Conservation (phyloP, 1,284 basidiomycete genomes). For the Cutaneotrichosporon mucoides region DNA sequence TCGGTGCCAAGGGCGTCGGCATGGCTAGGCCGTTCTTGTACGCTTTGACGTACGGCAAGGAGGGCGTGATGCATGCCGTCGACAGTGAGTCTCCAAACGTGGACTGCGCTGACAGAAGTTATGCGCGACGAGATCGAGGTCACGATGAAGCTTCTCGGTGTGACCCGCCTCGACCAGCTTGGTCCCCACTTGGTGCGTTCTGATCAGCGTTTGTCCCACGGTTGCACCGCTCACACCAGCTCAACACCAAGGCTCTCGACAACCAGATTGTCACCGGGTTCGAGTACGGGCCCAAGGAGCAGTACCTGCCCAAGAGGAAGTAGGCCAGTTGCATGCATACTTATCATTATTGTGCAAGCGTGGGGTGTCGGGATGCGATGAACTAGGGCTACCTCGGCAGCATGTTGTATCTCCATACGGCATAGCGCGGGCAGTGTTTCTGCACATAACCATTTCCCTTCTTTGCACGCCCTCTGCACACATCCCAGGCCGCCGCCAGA, state of each 20-base stretch:
- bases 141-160: conserved; percentile 75
- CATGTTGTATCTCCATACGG: too few relatives aligned
- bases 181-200: conserved; percentile 44
- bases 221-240: conserved; percentile 10
- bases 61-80: conserved; percentile 50
- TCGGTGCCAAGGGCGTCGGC: conserved; percentile 52
- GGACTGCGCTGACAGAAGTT: not conserved
- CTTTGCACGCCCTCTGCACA: too few relatives aligned
- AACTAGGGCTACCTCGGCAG: too few relatives aligned
- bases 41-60: conserved; percentile 44
- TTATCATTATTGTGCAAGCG: too few relatives aligned
- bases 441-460: too few relatives aligned
- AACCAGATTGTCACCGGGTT: conserved; percentile 23
- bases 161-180: conserved; percentile 56
- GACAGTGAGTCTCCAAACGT: conserved; percentile 43
- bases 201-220: not conserved
- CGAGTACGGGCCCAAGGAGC: conserved; percentile 24
- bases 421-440: too few relatives aligned
- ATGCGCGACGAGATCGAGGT: conserved; percentile 57
- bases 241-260: conserved; percentile 38
- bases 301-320: conserved; percentile 2
- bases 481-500: too few relatives aligned
- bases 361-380: too few relatives aligned
- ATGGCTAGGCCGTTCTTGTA: conserved; percentile 52
- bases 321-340: too few relatives aligned